These are phyloP conservation scores for Penicillium frequentans DNA, from an alignment of 2,329 filamentous ascomycete species.

Conservation along the genomic window DNA sequence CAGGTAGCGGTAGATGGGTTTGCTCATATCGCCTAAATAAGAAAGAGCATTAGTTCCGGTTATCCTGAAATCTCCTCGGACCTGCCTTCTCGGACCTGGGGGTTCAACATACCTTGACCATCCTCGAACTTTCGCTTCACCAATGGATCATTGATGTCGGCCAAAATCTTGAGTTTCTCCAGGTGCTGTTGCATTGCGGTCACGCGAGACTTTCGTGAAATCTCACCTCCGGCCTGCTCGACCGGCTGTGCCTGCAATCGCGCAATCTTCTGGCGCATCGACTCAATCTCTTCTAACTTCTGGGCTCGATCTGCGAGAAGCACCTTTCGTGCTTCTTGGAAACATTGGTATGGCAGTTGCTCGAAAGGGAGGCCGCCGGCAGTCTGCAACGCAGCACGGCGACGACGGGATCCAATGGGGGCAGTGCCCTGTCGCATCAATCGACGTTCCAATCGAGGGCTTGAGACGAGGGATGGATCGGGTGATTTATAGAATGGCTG, in stretches of 20 bases:
- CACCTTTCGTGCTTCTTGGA: conserved; percentile 89
- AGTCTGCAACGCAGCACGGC: conserved; percentile 70
- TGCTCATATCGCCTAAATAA: conserved; percentile 80
- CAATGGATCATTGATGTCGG: conserved; percentile 91
- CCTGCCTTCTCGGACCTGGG: background rate
- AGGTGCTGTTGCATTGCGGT: conserved; percentile 69
- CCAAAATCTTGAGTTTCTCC: conserved; percentile 79
- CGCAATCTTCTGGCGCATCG: conserved; percentile 67
- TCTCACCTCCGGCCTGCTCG: conserved; percentile 61
- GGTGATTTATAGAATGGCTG: conserved; percentile 45
- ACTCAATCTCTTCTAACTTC: conserved; percentile 73
- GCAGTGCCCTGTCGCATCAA: conserved; percentile 67
- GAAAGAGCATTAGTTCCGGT: conserved; percentile 9
- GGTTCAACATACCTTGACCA: conserved; percentile 65
- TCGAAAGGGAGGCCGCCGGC: conserved; percentile 77
- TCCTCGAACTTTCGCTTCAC: conserved; percentile 96
- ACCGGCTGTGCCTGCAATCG: conserved; percentile 61
- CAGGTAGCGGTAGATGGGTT: conserved; percentile 91
- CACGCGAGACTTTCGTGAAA: conserved; percentile 66
- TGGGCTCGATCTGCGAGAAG: conserved; percentile 75
- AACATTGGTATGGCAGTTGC: conserved; percentile 93
- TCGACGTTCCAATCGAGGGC: conserved; percentile 63
- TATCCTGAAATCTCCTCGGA: background rate
- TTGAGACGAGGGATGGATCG: conserved; percentile 69
- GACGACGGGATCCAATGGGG: conserved; percentile 81